Base-by-base conservation (phyloP, 805 yeast genomes). In the Komagataella phaffii region DNA sequence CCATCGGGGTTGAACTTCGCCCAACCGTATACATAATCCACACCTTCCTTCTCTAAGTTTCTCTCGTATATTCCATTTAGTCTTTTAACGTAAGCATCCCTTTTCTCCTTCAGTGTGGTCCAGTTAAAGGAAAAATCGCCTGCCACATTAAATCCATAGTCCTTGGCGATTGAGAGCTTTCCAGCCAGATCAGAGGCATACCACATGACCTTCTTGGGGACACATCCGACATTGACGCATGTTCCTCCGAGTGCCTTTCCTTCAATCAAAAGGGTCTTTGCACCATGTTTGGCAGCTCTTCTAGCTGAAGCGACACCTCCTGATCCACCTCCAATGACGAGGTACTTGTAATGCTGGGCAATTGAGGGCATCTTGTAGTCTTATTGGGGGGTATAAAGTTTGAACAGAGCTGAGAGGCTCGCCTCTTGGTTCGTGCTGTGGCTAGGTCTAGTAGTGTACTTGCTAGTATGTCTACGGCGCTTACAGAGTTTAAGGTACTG, bases 221-320 rank as follows among this genome's bases (percentile, higher is more conserved):
- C 99, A 75, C 99, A 93, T 18, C 99, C 99, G 47, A 91, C 98
- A 65, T 93, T 93, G 55, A 93, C 99, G 77, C 99, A 93, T 46
- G 99, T 93, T 24, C 99, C 99, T 53, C 99, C 99, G 69, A 93
- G 76, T 56, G 74, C 83, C 51, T 80, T 79, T 45, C 87, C 80
- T 68, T 93, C 99, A 51, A 93, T 75, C 18, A 93, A 63, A 51
- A 90, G 72, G 1, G 93, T 83, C 58, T 88, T 88, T 23, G 95
- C 96, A 23, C 99, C 99, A 59, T 90, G 80, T 36, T 80, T 76
- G 44, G 98, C 96, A 10, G 99, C 98, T 61, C 98, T 81, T 68
- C 99, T 82, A 14, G 97, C 95, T 18, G 95, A 83, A n/a, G 99
- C 96, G 47, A 93, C 97, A 58, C 99, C 99, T 48, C 98, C 99